These are phyloP conservation scores for Spinacia oleracea DNA, from an alignment of 179 eudicot species.

Conservation along the genomic window DNA sequence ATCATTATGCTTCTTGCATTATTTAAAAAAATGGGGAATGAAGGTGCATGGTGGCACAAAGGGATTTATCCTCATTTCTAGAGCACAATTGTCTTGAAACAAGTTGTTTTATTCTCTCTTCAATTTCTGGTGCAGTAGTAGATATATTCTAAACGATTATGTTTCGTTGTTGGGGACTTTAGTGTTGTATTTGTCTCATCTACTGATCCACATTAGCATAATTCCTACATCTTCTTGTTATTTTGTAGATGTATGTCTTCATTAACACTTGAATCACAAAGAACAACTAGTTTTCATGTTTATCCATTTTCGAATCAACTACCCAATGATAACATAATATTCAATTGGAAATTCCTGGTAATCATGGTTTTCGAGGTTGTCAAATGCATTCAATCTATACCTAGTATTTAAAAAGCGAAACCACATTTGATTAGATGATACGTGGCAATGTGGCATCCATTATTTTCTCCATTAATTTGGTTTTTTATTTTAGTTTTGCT, in stretches of 20 bases:
- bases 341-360: too few relatives aligned
- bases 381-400: too few relatives aligned
- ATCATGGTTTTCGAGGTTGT: too few relatives aligned
- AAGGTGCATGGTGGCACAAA: background rate
- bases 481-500: too few relatives aligned
- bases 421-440: too few relatives aligned
- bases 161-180: background rate
- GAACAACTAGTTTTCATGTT: too few relatives aligned
- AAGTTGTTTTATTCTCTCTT: background rate
- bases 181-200: background rate
- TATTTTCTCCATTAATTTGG: too few relatives aligned
- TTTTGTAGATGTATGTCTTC: conserved; percentile 11
- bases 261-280: too few relatives aligned
- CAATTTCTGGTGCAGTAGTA: background rate
- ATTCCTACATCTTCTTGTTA: background rate
- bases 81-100: background rate
- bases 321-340: too few relatives aligned
- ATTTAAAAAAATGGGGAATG: background rate
- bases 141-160: background rate
- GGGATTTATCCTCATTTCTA: background rate
- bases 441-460: too few relatives aligned
- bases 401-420: too few relatives aligned
- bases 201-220: background rate
- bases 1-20: background rate
- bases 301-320: too few relatives aligned